Evolutionary conservation across 208 protist species (phyloP).

Genomic region (Entamoeba invadens): DNA sequence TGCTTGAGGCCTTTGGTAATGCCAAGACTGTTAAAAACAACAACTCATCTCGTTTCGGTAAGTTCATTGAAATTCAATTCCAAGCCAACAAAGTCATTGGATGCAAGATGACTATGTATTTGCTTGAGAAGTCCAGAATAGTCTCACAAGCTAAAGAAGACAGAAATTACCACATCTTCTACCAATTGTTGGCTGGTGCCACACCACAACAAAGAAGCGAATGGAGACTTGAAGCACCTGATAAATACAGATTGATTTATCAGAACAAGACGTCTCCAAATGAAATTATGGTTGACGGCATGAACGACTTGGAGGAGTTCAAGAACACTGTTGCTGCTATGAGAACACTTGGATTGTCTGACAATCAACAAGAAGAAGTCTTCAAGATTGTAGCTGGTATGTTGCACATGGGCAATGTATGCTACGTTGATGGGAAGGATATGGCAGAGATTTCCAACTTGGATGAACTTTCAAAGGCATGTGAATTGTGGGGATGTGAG

Average conservation of each 20-base stretch:
- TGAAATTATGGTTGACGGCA: neutral
- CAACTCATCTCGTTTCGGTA: slow-evolving; percentile 35
- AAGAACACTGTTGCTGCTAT: neutral
- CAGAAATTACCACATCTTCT: slow-evolving; percentile 80
- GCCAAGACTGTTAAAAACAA: slow-evolving; percentile 38
- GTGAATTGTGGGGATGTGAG: neutral
- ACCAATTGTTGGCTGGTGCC: slow-evolving; percentile 55
- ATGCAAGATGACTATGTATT: slow-evolving; percentile 51
- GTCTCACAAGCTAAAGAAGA: slow-evolving; percentile 63
- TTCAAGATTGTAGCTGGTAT: slow-evolving; percentile 4
- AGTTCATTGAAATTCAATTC: slow-evolving; percentile 64
- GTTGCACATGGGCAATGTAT: neutral
- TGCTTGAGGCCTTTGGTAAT: slow-evolving; percentile 42
- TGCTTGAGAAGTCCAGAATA: slow-evolving; percentile 73
- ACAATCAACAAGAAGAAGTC: neutral
- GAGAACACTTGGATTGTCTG: neutral
- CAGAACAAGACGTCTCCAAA: neutral
- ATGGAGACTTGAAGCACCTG: neutral
- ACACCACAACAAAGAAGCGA: slow-evolving; percentile 1
- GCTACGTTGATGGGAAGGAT: neutral
- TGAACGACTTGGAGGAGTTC: neutral
- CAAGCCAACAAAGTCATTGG: slow-evolving; percentile 28
- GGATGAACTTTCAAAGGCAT: neutral
- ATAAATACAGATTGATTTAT: neutral
- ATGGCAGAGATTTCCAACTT: neutral